phyloP scores from a whole-genome alignment of 164 flowering plant species.

The Akebia trifoliata region DNA sequence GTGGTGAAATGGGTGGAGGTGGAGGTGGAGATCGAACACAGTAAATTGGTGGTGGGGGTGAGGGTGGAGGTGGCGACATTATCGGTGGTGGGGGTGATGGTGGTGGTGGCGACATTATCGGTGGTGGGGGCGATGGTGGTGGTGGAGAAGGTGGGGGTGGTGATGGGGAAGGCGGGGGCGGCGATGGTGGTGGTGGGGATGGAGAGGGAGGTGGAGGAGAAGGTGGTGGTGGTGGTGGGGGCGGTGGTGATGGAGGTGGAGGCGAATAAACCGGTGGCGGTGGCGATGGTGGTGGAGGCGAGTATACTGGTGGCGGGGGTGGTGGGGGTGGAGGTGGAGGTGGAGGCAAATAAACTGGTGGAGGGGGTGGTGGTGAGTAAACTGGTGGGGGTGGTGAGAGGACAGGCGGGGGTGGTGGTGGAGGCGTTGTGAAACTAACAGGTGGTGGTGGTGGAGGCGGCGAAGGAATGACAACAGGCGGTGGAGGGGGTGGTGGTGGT shows the following conservation, averaged over 20 bases:
- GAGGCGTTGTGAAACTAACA: constrained; percentile 23
- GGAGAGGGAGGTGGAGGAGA: constrained; percentile 27
- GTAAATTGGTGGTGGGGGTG: constrained; percentile 26
- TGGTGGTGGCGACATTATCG: constrained; percentile 12
- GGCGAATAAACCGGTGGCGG: constrained; percentile 44
- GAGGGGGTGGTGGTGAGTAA: constrained; percentile 35
- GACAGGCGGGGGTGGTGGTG: constrained; percentile 28
- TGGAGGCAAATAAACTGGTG: constrained; percentile 34
- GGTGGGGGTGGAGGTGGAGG: too few species aligned
- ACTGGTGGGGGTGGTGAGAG: constrained; percentile 43
- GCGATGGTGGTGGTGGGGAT: constrained; percentile 24
- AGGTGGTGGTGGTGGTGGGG: constrained; percentile 30
- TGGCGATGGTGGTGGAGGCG: constrained; percentile 30
- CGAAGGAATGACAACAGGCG: constrained; percentile 25
- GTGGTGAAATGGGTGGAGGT: constrained; percentile 24
- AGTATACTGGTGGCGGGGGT: constrained; percentile 38
- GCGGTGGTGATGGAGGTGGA: constrained; percentile 35
- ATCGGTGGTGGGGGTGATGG: constrained; percentile 18
- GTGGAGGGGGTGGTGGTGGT: too few species aligned
- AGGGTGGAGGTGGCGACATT: constrained; percentile 30
- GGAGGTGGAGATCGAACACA: constrained; percentile 28
- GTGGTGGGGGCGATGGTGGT: constrained; percentile 24
- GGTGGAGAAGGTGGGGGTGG: constrained; percentile 29
- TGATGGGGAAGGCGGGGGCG: constrained; percentile 23
- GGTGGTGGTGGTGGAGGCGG: constrained; percentile 44